A percentile compares a stretch with the other conserved stretches of the same genome.
phyloP scores from a whole-genome alignment of 2,329 filamentous ascomycete species.

The Diaporthe velutina region DNA sequence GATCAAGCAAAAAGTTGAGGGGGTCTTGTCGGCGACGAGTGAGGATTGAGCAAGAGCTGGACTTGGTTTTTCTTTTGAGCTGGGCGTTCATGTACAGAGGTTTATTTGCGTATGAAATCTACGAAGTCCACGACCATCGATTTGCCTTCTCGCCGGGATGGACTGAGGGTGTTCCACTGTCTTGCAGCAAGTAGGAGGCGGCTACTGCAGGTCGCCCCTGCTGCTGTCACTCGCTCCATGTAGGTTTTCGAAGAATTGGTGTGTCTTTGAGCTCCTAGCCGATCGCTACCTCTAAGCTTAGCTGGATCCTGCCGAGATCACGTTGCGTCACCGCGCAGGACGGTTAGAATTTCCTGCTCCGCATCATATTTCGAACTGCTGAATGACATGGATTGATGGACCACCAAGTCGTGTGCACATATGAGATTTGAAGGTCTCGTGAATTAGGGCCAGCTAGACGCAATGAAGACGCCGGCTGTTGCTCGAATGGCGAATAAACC shows the following conservation, averaged over 20 bases:
- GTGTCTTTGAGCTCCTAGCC: neutral
- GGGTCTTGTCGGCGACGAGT: conserved; percentile 12
- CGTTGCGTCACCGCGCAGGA: conserved; percentile 7
- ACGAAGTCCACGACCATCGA: conserved; percentile 16
- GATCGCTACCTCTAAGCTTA: neutral
- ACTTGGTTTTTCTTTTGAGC: neutral
- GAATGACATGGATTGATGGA: neutral
- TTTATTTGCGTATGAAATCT: conserved; percentile 5
- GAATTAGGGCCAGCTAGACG: neutral
- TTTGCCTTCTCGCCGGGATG: neutral
- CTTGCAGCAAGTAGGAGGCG: no score
- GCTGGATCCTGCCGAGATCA: neutral
- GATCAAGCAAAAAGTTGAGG: conserved; percentile 33
- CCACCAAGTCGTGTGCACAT: neutral
- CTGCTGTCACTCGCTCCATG: neutral
- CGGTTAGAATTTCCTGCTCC: neutral
- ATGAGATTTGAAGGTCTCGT: neutral
- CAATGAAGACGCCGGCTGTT: neutral
- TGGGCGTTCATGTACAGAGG: conserved; percentile 23
- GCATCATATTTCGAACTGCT: neutral
- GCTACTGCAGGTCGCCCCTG: neutral
- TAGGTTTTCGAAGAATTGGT: neutral
- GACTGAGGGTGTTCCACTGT: neutral
- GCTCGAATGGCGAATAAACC: neutral
- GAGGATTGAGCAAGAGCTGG: conserved; percentile 1